Conservation (phyloP, 169 alveolate genomes). For the Eimeria acervulina region DNA sequence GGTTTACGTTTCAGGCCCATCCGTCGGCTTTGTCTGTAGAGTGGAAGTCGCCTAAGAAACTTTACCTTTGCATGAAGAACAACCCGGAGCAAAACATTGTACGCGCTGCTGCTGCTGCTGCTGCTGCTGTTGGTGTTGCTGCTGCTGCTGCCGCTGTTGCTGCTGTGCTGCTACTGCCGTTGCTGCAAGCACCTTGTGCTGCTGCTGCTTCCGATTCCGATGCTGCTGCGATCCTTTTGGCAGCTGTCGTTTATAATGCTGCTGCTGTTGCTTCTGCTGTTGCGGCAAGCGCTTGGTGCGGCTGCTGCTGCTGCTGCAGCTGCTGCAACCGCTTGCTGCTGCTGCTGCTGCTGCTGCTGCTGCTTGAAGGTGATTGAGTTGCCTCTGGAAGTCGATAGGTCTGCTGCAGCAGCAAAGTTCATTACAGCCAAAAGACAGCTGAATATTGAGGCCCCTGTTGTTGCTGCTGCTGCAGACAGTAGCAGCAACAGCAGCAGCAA, state of each 20-base stretch:
- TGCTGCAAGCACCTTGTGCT: too few species aligned
- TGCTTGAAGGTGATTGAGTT: not conserved
- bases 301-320: not conserved
- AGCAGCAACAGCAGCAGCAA: too few species aligned
- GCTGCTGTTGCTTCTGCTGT: too few species aligned
- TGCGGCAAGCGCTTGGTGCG: too few species aligned
- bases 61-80: not conserved
- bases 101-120: not conserved
- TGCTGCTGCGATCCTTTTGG: too few species aligned
- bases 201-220: too few species aligned
- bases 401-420: not conserved
- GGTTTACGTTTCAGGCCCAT: not conserved
- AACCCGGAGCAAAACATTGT: not conserved
- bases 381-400: not conserved
- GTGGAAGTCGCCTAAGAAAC: not conserved
- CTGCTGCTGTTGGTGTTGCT: not conserved
- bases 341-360: too few species aligned
- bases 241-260: not conserved
- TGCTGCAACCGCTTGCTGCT: conserved; percentile 7
- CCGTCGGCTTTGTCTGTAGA: not conserved
- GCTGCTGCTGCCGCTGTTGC: too few species aligned
- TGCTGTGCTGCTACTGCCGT: too few species aligned
- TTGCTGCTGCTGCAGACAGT: not conserved
- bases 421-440: not conserved
- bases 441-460: not conserved